Conservation (phyloP, 805 yeast species). For the Metschnikowia continentalis region DNA sequence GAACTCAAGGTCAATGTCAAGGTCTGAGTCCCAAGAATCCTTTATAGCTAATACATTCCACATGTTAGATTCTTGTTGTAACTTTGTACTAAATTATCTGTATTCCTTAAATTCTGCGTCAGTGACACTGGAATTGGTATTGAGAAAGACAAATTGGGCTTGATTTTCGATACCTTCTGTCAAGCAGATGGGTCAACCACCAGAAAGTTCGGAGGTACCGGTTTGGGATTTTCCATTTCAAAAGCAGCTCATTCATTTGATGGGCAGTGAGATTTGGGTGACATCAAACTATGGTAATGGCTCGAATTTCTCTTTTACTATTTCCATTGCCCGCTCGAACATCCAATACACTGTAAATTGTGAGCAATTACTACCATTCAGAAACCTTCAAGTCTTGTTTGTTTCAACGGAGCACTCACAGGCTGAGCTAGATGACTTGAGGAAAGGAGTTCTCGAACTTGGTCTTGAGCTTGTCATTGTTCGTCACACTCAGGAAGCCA, state of each 20-base stretch:
- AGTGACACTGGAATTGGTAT: constrained; percentile 91
- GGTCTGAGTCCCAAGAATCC: too few species aligned
- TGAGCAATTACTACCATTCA: constrained; percentile 69
- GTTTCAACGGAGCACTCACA: constrained; percentile 61
- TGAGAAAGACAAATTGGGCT: constrained; percentile 75
- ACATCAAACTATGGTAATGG: constrained; percentile 77
- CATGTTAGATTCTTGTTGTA: too few species aligned
- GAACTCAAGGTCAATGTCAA: too few species aligned
- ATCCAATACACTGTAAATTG: constrained; percentile 59
- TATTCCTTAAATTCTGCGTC: constrained; percentile 83
- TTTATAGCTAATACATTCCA: too few species aligned
- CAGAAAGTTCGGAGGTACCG: constrained; percentile 90
- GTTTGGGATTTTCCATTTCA: constrained; percentile 82
- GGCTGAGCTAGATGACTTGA: constrained; percentile 48
- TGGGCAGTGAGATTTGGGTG: constrained; percentile 96
- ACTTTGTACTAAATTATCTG: too few species aligned
- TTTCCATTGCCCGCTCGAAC: constrained; percentile 70
- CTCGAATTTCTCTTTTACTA: constrained; percentile 77
- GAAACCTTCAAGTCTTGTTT: constrained; percentile 64
- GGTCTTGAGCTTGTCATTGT: constrained; percentile 62
- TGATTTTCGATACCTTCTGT: constrained; percentile 85
- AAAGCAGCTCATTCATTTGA: constrained; percentile 79
- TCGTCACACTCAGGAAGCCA: constrained; percentile 52
- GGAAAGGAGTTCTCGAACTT: constrained; percentile 47
- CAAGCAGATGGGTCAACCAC: constrained; percentile 95